Conservation (phyloP, 805 yeast species). For the Pichia phayaonensis region DNA sequence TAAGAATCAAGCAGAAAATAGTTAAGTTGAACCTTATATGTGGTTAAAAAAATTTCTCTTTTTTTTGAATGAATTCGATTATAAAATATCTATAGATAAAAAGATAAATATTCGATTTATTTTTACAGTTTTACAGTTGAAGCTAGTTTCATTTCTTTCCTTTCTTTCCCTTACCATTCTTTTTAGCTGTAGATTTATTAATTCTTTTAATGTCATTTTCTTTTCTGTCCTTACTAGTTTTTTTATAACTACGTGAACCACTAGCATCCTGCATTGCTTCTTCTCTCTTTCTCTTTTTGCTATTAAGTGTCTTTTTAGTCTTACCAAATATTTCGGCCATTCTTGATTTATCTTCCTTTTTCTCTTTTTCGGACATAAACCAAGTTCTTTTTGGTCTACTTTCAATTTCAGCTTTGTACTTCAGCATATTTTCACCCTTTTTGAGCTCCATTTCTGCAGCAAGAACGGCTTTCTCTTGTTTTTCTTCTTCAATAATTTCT, state of each 20-base stretch:
- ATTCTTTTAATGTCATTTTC: conserved; percentile 36
- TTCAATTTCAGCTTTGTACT: conserved; percentile 72
- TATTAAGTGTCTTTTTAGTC: conserved; percentile 46
- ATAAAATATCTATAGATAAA: too few relatives aligned
- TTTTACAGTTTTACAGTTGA: neutral
- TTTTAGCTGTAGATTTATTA: conserved; percentile 25
- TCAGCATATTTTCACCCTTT: conserved; percentile 78
- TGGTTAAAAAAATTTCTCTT: too few relatives aligned
- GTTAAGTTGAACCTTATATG: too few relatives aligned
- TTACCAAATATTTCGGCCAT: conserved; percentile 28
- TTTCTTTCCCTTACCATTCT: conserved; percentile 22
- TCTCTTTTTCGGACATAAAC: conserved; percentile 67
- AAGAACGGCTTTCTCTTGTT: conserved; percentile 76
- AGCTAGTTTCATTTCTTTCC: conserved; percentile 14
- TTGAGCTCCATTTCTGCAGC: conserved; percentile 86
- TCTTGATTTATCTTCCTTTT: conserved; percentile 34
- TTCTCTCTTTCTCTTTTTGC: conserved; percentile 60
- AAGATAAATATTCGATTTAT: too few relatives aligned
- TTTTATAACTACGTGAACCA: conserved; percentile 57
- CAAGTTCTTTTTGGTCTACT: conserved; percentile 94
- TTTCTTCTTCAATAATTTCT: conserved; percentile 82
- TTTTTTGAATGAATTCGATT: too few relatives aligned
- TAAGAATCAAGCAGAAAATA: too few relatives aligned
- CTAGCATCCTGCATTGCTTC: conserved; percentile 53
- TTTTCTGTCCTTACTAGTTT: conserved; percentile 67